Conservation (phyloP, 768 basidiomycete species). For the Russula foetens region DNA sequence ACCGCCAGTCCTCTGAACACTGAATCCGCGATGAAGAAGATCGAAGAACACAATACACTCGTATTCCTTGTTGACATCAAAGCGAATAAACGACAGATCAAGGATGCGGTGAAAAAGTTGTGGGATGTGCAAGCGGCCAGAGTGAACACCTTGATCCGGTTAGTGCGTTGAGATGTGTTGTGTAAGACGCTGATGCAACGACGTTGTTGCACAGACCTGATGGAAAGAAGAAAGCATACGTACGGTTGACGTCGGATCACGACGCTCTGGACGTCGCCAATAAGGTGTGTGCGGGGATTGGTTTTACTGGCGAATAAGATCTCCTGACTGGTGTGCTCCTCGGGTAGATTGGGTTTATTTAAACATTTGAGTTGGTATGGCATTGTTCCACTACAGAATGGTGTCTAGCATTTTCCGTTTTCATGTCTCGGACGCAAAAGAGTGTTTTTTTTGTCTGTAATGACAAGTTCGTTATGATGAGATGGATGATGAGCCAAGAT, state of each 20-base stretch:
- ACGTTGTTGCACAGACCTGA: constrained; percentile 59
- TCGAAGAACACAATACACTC: constrained; percentile 98
- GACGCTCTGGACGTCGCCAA: constrained; percentile 96
- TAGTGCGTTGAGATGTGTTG: constrained; percentile 22
- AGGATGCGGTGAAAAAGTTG: constrained; percentile 98
- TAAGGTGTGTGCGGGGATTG: constrained; percentile 50
- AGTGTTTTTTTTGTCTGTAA: too few species aligned
- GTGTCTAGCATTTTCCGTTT: neutral
- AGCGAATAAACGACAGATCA: constrained; percentile 98
- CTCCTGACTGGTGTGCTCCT: neutral
- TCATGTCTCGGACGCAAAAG: neutral
- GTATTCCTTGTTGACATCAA: constrained; percentile 96
- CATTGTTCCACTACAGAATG: too few species aligned
- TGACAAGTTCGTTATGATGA: too few species aligned
- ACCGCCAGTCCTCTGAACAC: constrained; percentile 73
- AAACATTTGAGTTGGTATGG: constrained; percentile 25
- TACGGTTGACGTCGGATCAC: constrained; percentile 89
- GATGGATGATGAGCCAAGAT: too few species aligned
- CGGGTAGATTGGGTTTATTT: constrained; percentile 90
- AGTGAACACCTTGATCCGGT: constrained; percentile 98
- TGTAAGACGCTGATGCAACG: neutral
- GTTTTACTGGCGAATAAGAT: neutral
- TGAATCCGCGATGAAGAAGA: constrained; percentile 99
- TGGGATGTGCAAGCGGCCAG: constrained; percentile 96
- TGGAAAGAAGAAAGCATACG: constrained; percentile 99